phyloP scores from a whole-genome alignment of 768 basidiomycete genomes.

The Ramaria rubella region DNA sequence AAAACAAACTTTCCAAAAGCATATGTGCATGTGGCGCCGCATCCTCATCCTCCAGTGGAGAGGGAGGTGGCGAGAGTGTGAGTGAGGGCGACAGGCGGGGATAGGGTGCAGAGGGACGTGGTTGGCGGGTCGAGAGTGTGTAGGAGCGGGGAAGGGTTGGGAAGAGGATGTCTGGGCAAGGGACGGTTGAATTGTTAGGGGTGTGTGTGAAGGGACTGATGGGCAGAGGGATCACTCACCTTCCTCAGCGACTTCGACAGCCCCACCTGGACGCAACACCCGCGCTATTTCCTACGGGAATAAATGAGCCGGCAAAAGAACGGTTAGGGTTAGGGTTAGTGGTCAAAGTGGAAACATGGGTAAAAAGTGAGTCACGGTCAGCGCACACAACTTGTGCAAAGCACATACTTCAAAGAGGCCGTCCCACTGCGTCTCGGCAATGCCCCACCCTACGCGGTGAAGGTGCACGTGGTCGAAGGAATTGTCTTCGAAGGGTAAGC shows the following conservation, averaged over 20 bases:
- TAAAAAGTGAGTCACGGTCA: too few relatives aligned
- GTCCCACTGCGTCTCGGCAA: conserved; percentile 68
- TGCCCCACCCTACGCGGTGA: conserved; percentile 53
- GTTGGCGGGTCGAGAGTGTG: conserved; percentile 53
- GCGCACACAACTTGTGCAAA: too few relatives aligned
- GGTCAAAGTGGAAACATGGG: too few relatives aligned
- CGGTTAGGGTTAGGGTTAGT: too few relatives aligned
- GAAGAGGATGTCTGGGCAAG: conserved; percentile 57
- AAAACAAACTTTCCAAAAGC: conserved; percentile 58
- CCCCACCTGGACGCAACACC: conserved; percentile 61
- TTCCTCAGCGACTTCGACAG: conserved; percentile 67
- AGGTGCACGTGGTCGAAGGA: conserved; percentile 81
- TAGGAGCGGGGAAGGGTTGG: conserved; percentile 75
- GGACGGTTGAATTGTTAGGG: background rate
- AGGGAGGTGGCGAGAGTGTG: conserved; percentile 28
- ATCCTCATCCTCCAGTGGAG: conserved; percentile 25
- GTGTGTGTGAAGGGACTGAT: background rate
- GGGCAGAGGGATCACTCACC: conserved; percentile 50
- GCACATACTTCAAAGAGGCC: conserved; percentile 57
- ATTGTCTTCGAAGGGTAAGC: conserved; percentile 74
- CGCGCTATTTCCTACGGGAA: conserved; percentile 71
- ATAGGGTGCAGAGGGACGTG: conserved; percentile 42
- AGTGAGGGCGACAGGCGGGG: conserved; percentile 30
- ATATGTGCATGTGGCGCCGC: conserved; percentile 55
- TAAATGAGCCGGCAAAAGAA: too few relatives aligned